Base-by-base conservation (phyloP, 1,284 basidiomycete genomes). In the Trichosporon ovoides region DNA sequence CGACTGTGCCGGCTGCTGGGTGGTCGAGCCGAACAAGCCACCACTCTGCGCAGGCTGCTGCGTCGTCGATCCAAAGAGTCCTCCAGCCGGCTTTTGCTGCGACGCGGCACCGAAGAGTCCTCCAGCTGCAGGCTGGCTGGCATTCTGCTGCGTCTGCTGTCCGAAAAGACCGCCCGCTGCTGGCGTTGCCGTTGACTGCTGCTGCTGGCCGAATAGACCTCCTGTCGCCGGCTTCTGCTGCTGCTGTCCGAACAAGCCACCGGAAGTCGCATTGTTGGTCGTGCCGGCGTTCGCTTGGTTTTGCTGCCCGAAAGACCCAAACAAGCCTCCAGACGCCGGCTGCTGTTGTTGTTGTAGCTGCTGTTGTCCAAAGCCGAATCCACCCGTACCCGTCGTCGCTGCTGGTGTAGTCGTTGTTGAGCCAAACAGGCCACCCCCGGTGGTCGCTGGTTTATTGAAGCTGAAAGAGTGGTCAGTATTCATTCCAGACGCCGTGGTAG, bases 301-400 rank as follows among this genome's bases (percentile, higher is more conserved):
- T 22, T 53, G 56, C 53, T 61, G 63, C 19, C 58, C 57, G 11
- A 53, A 33, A 13, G 40, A 43, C 7, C 58, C 61, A 34, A 62
- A 62, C 10, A 61, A 46, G 16, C 57, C 36, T 18, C 46, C 62
- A 12, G 56, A 38, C n/a, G 31, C 31, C 9, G 18, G 55, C 56
- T 38, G 59, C 37, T 52, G 57, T 37, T 56, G 49, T 51, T 60
- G 64, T 18, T 46, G 51, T 37, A 35, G 54, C 49, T 50, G 49
- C 43, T 31, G 46, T 38, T 53, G 31, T 22, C 28, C 37, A 20
- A 63, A 66, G 46, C 71, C 72, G 14, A 69, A 68, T 37, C 59
- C 55, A 3, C 61, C 37, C 7, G 63, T 49, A 11, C 57, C 40
- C 4, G 52, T 19, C 7, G 63, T 53, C 1, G 67, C 53, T n/a